Base-by-base conservation (phyloP, 495 filamentous ascomycete genomes). In the Penicillium tannophilum region DNA sequence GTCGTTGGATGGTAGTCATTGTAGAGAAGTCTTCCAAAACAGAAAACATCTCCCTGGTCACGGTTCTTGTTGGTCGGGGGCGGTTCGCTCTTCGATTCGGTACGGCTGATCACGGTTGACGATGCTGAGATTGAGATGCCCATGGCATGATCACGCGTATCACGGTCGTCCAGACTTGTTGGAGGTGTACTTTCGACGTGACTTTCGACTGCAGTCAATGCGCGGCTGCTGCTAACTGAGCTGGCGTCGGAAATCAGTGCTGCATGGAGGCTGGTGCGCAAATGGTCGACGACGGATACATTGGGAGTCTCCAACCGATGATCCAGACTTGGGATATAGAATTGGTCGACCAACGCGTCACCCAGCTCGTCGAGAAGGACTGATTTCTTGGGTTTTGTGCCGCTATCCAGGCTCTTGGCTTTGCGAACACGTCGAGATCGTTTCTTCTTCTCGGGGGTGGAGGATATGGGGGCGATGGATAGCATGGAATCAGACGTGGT, bases 1-100 rank as follows among this genome's bases (percentile, higher is more conserved):
- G 61, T 0, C 47, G 53, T 35, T 72, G 63, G 17, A 76, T 67
- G 24, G 71, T 63, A 5, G 63, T 56, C 47, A 70, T 63, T 0
- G 70, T 72, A 23, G 60, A 58, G 54, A 76, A 68, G 41, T 74
- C 70, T 10, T 63, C 60, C 3, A 74, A 74, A 62, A 3, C 52
- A 63, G 60, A 67, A 71, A 3, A 72, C 63, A 8, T 42, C 58
- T 1, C 65, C 61, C 42, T 57, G 50, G 9, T 64, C 28, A 2
- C 11, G 16, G 2, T 12, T 28, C 6, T n/a, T 12, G 6, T 45
- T 19, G 44, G 39, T 4, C 19, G 10, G 54, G 20, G 42, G 46
- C 0, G 58, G 42, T 4, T 55, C 58, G 4, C 14, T 55, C 24
- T 48, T 59, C 17, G 53, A 14, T 11, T 36, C 42, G 14, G 51